Percentiles rank a stretch among this genome's conserved stretches.
Conservation (phyloP, 495 filamentous ascomycete genomes). For the Penicillium herquei region DNA sequence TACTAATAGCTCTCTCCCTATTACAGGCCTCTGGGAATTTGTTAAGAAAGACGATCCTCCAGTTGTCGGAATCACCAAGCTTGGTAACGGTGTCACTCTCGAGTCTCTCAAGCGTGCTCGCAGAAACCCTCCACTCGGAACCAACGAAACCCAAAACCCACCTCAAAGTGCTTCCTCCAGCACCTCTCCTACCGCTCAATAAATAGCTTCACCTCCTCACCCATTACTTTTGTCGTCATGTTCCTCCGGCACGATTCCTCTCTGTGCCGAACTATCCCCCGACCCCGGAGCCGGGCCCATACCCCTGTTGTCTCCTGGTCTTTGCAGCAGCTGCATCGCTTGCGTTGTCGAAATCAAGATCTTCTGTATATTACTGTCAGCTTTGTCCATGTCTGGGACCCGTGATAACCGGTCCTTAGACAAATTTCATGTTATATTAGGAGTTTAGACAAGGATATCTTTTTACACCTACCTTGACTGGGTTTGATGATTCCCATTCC, state of each 20-base stretch:
- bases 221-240: slow-evolving; percentile 11
- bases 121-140: slow-evolving; percentile 57
- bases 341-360: slow-evolving; percentile 31
- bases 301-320: slow-evolving; percentile 56
- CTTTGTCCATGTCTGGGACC: slow-evolving; percentile 26
- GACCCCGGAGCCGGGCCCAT: slow-evolving; percentile 56
- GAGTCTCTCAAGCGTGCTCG: slow-evolving; percentile 76
- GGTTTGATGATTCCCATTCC: slow-evolving; percentile 23
- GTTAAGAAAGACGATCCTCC: slow-evolving; percentile 90
- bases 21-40: slow-evolving; percentile 83
- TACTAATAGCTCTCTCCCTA: neutral
- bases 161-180: slow-evolving; percentile 40
- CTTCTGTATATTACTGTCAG: slow-evolving; percentile 49
- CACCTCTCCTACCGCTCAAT: slow-evolving; percentile 40
- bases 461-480: slow-evolving; percentile 34
- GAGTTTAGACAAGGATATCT: slow-evolving; percentile 35
- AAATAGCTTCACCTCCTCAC: slow-evolving; percentile 13
- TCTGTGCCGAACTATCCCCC: slow-evolving; percentile 45
- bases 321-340: slow-evolving; percentile 39
- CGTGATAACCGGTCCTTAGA: slow-evolving; percentile 5
- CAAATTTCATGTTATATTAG: slow-evolving; percentile 27
- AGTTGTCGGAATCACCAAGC: slow-evolving; percentile 89
- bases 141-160: slow-evolving; percentile 28
- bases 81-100: slow-evolving; percentile 75
- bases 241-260: slow-evolving; percentile 11